Percentiles rank a stretch among this genome's conserved stretches.
phyloP scores from a whole-genome alignment of 2,329 filamentous ascomycete species.

The Aspergillus sp. region DNA sequence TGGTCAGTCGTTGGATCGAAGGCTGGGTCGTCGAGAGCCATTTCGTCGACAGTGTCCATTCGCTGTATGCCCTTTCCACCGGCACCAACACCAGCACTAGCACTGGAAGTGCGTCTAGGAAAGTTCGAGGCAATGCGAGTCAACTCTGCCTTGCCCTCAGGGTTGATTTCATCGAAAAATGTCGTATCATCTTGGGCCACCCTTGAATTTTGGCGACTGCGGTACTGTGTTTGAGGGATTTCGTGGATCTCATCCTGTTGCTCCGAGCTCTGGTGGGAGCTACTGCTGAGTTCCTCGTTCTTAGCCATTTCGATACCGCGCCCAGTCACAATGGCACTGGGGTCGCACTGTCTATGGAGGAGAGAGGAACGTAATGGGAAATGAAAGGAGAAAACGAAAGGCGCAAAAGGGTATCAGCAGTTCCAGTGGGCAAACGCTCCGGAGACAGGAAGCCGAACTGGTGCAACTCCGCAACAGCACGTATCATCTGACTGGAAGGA shows the following conservation, averaged over 20 bases:
- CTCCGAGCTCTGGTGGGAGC: slow-evolving; percentile 15
- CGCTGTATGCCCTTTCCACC: slow-evolving; percentile 24
- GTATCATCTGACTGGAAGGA: background rate
- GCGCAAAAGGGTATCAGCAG: background rate
- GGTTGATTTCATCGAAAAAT: slow-evolving; percentile 27
- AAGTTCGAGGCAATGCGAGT: slow-evolving; percentile 32
- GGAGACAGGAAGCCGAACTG: background rate
- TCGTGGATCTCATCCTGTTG: slow-evolving; percentile 17
- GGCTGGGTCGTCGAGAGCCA: slow-evolving; percentile 47
- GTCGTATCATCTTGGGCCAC: slow-evolving; percentile 18
- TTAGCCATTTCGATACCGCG: slow-evolving; percentile 12
- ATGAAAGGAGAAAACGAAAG: background rate
- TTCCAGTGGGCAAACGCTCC: background rate
- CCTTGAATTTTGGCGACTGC: slow-evolving; percentile 18
- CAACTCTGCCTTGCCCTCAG: slow-evolving; percentile 27
- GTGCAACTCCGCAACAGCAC: background rate
- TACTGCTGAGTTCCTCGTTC: slow-evolving; percentile 2
- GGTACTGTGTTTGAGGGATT: slow-evolving; percentile 9
- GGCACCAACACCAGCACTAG: background rate
- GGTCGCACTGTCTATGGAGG: background rate
- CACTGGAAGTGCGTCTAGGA: slow-evolving; percentile 21
- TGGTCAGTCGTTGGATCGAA: slow-evolving; percentile 53
- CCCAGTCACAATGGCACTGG: background rate
- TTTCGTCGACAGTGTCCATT: slow-evolving; percentile 37
- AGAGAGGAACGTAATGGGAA: background rate